Percentiles rank a stretch among this genome's conserved stretches.
Evolutionary conservation across 2,329 filamentous ascomycete species (phyloP).

Genomic region (Cadophora gregata): DNA sequence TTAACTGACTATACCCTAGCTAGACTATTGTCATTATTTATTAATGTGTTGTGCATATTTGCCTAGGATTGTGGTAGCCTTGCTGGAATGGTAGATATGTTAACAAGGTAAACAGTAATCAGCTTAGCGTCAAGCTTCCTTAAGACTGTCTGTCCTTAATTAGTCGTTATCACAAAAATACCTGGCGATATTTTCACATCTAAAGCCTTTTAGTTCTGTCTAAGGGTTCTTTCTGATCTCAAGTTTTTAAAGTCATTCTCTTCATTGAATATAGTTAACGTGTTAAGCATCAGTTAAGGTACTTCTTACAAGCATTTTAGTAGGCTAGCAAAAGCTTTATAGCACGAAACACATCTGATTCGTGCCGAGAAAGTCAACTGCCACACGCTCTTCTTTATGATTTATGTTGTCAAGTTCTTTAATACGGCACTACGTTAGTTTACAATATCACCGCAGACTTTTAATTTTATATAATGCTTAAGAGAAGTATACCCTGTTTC

Average conservation of each 20-base stretch:
- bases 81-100: constrained; percentile 24
- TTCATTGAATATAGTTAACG: constrained; percentile 25
- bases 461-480: constrained; percentile 33
- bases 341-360: constrained; percentile 24
- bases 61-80: constrained; percentile 35
- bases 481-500: constrained; percentile 25
- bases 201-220: constrained; percentile 24
- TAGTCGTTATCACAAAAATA: constrained; percentile 28
- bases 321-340: constrained; percentile 22
- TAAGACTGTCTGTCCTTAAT: constrained; percentile 22
- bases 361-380: constrained; percentile 24
- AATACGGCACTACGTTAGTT: constrained; percentile 24
- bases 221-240: constrained; percentile 21
- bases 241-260: constrained; percentile 29
- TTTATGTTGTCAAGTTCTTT: constrained; percentile 32
- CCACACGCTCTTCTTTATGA: constrained; percentile 31
- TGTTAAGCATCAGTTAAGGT: not conserved
- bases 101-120: constrained; percentile 30
- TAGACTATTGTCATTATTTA: constrained; percentile 36
- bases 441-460: constrained; percentile 18
- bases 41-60: constrained; percentile 40
- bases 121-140: constrained; percentile 33
- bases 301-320: constrained; percentile 6
- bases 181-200: constrained; percentile 22
- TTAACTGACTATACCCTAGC: constrained; percentile 27